phyloP scores from a whole-genome alignment of 768 basidiomycete species.

The Lactifluus hygrophoroides region DNA sequence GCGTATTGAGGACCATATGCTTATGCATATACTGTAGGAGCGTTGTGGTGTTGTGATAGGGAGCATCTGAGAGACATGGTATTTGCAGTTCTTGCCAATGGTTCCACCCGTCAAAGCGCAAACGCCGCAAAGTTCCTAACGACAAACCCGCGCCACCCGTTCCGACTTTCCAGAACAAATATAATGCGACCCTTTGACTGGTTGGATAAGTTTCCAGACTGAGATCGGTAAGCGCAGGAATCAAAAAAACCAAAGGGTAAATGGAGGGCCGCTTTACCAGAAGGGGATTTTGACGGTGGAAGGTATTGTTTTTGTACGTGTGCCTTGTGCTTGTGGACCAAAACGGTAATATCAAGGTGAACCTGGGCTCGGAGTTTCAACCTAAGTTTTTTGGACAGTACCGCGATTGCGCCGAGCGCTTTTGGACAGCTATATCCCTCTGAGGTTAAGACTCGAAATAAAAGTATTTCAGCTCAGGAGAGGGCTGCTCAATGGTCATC shows the following conservation, averaged over 20 bases:
- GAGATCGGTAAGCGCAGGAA: background rate
- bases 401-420: background rate
- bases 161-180: background rate
- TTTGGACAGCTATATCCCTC: background rate
- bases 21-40: too few relatives aligned
- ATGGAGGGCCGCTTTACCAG: background rate
- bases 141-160: background rate
- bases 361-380: slow-evolving; percentile 4
- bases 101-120: too few relatives aligned
- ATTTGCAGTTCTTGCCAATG: too few relatives aligned
- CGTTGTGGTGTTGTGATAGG: background rate
- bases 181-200: background rate
- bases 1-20: too few relatives aligned
- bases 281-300: too few relatives aligned
- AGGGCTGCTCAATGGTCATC: too few relatives aligned
- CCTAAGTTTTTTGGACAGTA: background rate
- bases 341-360: background rate
- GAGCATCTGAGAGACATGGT: background rate
- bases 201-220: background rate
- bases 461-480: too few relatives aligned
- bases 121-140: background rate
- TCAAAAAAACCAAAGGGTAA: too few relatives aligned
- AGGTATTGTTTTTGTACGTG: background rate
- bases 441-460: background rate
- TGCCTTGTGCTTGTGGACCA: background rate